Percentiles rank a stretch among this genome's conserved stretches.
Conservation (phyloP, 768 basidiomycete species). For the Phaeotremella fagi region DNA sequence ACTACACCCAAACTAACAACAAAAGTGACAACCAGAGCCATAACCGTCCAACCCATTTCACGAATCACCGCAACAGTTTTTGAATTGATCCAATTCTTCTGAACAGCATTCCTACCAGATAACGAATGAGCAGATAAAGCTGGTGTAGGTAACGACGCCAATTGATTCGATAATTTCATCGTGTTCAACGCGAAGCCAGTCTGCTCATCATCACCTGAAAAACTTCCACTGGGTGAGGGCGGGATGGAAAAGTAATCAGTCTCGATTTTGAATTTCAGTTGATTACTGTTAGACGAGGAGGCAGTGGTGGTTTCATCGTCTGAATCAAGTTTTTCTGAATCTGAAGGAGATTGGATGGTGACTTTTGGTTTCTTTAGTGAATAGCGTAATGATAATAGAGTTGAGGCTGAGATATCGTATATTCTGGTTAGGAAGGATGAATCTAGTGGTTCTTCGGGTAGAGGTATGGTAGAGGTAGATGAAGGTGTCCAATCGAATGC, state of each 20-base stretch:
- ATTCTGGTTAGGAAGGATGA: no score
- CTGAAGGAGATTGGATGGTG: no score
- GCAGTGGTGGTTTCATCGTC: neutral
- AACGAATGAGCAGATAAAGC: conserved; percentile 1
- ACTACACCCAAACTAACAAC: conserved; percentile 34
- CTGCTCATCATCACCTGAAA: conserved; percentile 7
- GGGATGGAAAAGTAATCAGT: conserved; percentile 33
- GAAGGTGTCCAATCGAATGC: neutral
- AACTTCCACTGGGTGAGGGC: conserved; percentile 24
- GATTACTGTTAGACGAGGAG: neutral
- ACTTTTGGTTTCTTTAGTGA: no score
- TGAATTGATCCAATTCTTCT: no score
- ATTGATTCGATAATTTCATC: neutral
- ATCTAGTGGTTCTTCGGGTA: no score
- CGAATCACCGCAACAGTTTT: conserved; percentile 27
- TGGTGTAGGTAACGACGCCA: neutral
- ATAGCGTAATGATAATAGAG: no score
- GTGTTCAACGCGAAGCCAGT: neutral
- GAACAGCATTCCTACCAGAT: neutral
- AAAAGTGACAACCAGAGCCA: conserved; percentile 29
- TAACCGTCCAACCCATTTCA: conserved; percentile 44
- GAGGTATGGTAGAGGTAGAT: neutral
- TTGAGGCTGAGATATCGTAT: no score
- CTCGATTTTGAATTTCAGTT: neutral
- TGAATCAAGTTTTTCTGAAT: no score